Conservation (phyloP, 2,329 filamentous ascomycete genomes). For the Alternaria arbusti region DNA sequence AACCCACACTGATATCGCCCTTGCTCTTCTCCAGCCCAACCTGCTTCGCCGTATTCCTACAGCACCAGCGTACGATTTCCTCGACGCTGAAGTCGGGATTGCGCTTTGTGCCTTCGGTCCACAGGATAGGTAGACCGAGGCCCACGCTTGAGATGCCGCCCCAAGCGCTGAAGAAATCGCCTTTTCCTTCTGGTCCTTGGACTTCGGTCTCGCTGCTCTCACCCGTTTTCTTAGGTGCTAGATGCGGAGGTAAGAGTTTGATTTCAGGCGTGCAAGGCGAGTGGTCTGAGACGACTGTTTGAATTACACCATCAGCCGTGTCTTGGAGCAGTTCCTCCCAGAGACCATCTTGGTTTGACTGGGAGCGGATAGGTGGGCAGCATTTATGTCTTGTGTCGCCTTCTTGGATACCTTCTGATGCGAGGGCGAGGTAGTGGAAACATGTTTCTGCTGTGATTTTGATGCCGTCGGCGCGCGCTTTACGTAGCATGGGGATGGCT, state of each 20-base stretch:
- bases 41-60: slow-evolving; percentile 83
- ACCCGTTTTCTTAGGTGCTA: slow-evolving; percentile 58
- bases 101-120: slow-evolving; percentile 74
- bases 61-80: slow-evolving; percentile 86
- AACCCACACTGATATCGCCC: slow-evolving; percentile 79
- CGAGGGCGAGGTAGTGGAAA: slow-evolving; percentile 90
- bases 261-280: slow-evolving; percentile 94
- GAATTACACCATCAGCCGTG: slow-evolving; percentile 75
- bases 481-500: slow-evolving; percentile 79
- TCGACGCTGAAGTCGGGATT: slow-evolving; percentile 64
- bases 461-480: slow-evolving; percentile 74
- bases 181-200: slow-evolving; percentile 56
- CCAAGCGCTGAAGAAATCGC: slow-evolving; percentile 96
- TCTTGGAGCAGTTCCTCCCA: slow-evolving; percentile 76
- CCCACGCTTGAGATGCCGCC: slow-evolving; percentile 95
- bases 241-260: slow-evolving; percentile 79
- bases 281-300: slow-evolving; percentile 93
- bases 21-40: slow-evolving; percentile 83
- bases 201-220: slow-evolving; percentile 39
- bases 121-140: slow-evolving; percentile 86
- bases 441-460: slow-evolving; percentile 94
- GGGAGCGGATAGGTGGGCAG: slow-evolving; percentile 86
- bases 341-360: slow-evolving; percentile 80
- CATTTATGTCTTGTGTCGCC: slow-evolving; percentile 95
- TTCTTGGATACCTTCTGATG: slow-evolving; percentile 79